These are phyloP conservation scores for Lasiodiplodia gonubiensis DNA, from an alignment of 2,329 filamentous ascomycete species.

Conservation along the genomic window DNA sequence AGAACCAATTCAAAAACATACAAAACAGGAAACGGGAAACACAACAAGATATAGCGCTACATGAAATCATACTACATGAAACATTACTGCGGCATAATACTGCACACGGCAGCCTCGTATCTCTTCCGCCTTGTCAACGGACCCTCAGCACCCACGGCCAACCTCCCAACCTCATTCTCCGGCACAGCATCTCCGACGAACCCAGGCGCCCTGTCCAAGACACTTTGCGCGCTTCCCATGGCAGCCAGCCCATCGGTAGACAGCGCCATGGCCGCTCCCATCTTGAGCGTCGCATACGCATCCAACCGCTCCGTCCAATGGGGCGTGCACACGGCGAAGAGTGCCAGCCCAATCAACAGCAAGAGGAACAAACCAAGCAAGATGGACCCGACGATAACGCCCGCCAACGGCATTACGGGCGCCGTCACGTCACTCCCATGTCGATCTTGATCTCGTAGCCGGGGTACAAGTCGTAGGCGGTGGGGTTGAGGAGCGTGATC, in stretches of 20 bases:
- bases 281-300: not conserved
- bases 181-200: not conserved
- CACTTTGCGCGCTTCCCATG: not conserved
- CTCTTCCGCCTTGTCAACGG: not conserved
- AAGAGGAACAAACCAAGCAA: not conserved
- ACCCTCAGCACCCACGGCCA: not conserved
- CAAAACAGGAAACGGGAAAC: no score
- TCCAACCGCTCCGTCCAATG: constrained; percentile 5
- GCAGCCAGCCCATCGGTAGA: not conserved
- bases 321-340: not conserved
- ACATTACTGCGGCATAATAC: not conserved
- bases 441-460: not conserved
- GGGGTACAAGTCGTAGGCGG: not conserved
- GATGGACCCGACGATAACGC: not conserved
- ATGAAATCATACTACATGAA: not conserved
- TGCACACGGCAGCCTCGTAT: not conserved
- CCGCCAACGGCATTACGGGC: not conserved
- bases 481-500: not conserved
- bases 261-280: not conserved
- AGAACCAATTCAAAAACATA: no score
- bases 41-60: no score
- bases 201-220: not conserved
- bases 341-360: not conserved
- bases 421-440: not conserved
- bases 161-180: not conserved